phyloP scores from a whole-genome alignment of 768 basidiomycete genomes.

The Mycena maculata region DNA sequence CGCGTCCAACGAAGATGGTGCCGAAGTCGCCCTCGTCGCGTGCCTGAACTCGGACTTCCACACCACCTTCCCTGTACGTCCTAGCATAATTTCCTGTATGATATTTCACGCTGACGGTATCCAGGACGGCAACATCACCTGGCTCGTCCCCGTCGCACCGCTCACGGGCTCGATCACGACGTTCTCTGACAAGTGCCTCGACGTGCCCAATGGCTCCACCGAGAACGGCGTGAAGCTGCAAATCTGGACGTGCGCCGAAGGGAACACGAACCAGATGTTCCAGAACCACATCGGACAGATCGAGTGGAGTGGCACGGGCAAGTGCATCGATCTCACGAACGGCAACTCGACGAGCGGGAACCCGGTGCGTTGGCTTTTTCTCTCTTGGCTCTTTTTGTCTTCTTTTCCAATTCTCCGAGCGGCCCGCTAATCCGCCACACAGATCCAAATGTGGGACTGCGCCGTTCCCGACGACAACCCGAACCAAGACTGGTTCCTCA shows the following conservation, averaged over 20 bases:
- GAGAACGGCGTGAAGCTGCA: slow-evolving; percentile 41
- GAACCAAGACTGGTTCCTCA: slow-evolving; percentile 11
- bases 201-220: slow-evolving; percentile 37
- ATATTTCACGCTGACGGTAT: too few species aligned
- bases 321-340: slow-evolving; percentile 24
- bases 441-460: slow-evolving; percentile 22
- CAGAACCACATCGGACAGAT: neutral
- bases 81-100: too few species aligned
- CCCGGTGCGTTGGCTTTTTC: neutral
- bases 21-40: slow-evolving; percentile 17
- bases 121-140: slow-evolving; percentile 25
- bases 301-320: slow-evolving; percentile 3
- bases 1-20: slow-evolving; percentile 8
- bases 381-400: neutral
- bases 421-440: neutral
- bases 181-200: slow-evolving; percentile 35
- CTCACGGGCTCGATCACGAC: slow-evolving; percentile 9
- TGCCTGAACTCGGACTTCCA: slow-evolving; percentile 21
- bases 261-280: slow-evolving; percentile 26
- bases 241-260: slow-evolving; percentile 34
- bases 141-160: slow-evolving; percentile 14
- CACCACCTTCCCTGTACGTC: slow-evolving; percentile 7
- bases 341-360: slow-evolving; percentile 10
- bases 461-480: neutral
- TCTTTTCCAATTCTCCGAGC: neutral